Conservation (phyloP, 73 alveolate species). For the Paramecium bursaria region DNA sequence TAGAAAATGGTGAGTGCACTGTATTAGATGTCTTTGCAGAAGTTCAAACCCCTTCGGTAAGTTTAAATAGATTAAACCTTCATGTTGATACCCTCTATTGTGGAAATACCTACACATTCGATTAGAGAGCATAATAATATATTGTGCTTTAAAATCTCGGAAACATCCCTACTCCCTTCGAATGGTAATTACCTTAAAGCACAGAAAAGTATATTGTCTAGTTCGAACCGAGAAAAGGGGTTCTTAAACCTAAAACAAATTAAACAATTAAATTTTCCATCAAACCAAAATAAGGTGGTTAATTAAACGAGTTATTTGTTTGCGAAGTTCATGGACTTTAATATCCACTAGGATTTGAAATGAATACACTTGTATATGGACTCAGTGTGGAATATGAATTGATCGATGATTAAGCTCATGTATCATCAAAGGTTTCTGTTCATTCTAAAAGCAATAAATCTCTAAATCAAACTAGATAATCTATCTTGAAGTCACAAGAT, state of each 20-base stretch:
- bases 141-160: constrained; percentile 77
- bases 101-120: constrained; percentile 77
- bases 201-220: constrained; percentile 75
- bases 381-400: constrained; percentile 76
- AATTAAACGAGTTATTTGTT: constrained; percentile 77
- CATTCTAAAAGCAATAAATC: constrained; percentile 57
- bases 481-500: constrained; percentile 56
- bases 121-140: constrained; percentile 59
- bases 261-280: constrained; percentile 70
- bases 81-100: constrained; percentile 77
- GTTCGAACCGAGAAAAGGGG: constrained; percentile 83
- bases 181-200: constrained; percentile 76
- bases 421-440: constrained; percentile 64
- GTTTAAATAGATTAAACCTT: constrained; percentile 69
- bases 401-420: constrained; percentile 71
- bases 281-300: constrained; percentile 80
- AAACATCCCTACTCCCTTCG: constrained; percentile 78
- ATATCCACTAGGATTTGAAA: constrained; percentile 81
- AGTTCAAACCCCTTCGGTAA: constrained; percentile 77
- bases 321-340: constrained; percentile 78
- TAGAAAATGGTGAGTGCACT: constrained; percentile 50
- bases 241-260: constrained; percentile 79
- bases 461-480: constrained; percentile 44
- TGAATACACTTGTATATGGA: constrained; percentile 82
- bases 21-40: constrained; percentile 76